A percentile compares a stretch with the other conserved stretches of the same genome.
phyloP scores from a whole-genome alignment of 208 protist species.

The Trypanosoma vivax region DNA sequence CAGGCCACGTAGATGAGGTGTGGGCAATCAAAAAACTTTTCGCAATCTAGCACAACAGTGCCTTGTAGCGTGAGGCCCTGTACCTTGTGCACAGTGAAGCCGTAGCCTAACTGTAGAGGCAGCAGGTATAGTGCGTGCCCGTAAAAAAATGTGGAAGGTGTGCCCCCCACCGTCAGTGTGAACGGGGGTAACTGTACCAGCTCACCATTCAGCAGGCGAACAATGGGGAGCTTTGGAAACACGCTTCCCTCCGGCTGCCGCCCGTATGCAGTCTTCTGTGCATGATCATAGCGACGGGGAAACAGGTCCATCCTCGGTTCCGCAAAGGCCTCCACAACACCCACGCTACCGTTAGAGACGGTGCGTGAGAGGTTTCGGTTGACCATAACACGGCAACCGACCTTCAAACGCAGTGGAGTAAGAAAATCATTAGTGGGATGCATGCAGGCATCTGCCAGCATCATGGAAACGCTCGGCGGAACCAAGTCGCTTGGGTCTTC shows the following conservation, averaged over 20 bases:
- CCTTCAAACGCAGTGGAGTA: constrained; percentile 69
- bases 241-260: constrained; percentile 21
- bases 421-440: constrained; percentile 44
- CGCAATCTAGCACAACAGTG: constrained; percentile 80
- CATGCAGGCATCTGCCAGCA: constrained; percentile 50
- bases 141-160: constrained; percentile 74
- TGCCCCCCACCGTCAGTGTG: constrained; percentile 52
- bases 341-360: constrained; percentile 85
- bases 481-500: constrained; percentile 43
- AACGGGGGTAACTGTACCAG: constrained; percentile 77
- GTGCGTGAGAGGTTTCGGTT: constrained; percentile 83
- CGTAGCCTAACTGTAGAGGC: constrained; percentile 84
- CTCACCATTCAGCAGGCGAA: constrained; percentile 69
- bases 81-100: constrained; percentile 91
- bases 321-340: constrained; percentile 80
- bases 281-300: constrained; percentile 33
- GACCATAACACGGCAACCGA: constrained; percentile 87
- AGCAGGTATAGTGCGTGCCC: constrained; percentile 68
- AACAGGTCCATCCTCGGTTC: constrained; percentile 58
- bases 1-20: constrained; percentile 89
- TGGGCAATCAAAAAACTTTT: constrained; percentile 82
- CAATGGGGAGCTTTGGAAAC: constrained; percentile 69
- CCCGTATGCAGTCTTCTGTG: constrained; percentile 14
- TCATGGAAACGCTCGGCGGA: constrained; percentile 59
- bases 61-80: constrained; percentile 83